Base-by-base conservation (phyloP, 352 stramenopile genomes). In the Pythium utonaiense region DNA sequence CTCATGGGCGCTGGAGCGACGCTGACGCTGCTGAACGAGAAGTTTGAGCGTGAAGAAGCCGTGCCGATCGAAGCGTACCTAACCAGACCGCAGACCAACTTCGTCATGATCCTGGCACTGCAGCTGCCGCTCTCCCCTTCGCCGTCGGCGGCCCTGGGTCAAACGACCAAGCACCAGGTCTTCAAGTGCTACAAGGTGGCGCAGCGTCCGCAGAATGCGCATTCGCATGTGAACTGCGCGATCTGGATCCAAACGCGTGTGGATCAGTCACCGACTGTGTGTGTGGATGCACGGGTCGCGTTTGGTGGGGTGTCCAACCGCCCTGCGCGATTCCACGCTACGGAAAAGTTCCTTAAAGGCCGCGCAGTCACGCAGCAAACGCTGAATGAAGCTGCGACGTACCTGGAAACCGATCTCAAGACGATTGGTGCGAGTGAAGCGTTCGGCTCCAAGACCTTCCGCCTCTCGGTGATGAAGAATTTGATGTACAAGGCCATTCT, bases 191-290 rank as follows among this genome's bases (percentile, higher is more conserved):
- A 78, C 62, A 89, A 86, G 53, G 71, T 89, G 16, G 73, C 75
- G 9, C 66, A 77, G 57, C 66, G 79, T 22, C 58, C 66, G 12
- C 60, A 74, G 28, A 89, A 89, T 42, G 61, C 79, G 27, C 79
- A 89, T 60, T 77, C 79, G 17, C 69, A 80, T 30, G 77, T 86
- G 19, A 86, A 86, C 60, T 75, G 57, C n/a, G 73, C 73, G 49
- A 71, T 83, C 21, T 68, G 58, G 53, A 36, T 78, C 9, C 24
- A 53, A 0, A 33, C 54, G 6, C 54, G 57, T 25, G 33, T 42
- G 1, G 63, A 67, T 21, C 22, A 67, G 33, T 38, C 28, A 24
- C 54, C 59, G 2, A 3, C 16, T 3, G 67, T 70, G 13, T 71
- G 67, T 49, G 17, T 60, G 17, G 33, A 60, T 10, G 60, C 57